A percentile compares a stretch with the other conserved stretches of the same genome.
These are phyloP conservation scores for Cicer judaicum DNA, from an alignment of 306 rosid species.

Conservation along the genomic window DNA sequence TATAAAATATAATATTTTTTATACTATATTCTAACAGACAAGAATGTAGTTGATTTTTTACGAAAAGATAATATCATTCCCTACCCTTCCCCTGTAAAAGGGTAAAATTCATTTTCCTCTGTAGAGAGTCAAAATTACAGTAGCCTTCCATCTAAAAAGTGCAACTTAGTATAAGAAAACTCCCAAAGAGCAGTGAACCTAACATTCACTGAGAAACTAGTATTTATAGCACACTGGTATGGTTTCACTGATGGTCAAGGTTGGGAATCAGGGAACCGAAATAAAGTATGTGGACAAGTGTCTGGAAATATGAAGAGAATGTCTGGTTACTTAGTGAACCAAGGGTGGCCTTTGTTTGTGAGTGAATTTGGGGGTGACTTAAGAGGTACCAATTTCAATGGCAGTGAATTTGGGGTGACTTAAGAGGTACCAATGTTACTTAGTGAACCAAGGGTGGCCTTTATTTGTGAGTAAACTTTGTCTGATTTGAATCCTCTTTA, in stretches of 20 bases:
- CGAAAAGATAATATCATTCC: conserved; percentile 5
- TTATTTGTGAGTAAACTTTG: too few species aligned
- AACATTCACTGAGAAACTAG: conserved; percentile 64
- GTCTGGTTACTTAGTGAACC: conserved; percentile 65
- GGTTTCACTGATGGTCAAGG: conserved; percentile 70
- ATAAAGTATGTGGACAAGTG: conserved; percentile 84
- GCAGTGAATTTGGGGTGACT: too few species aligned
- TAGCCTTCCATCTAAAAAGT: conserved; percentile 19
- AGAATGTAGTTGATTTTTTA: conserved; percentile 12
- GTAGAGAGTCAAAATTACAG: neutral
- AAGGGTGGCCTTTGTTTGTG: conserved; percentile 79
- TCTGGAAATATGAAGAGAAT: conserved; percentile 50
- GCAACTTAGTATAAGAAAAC: neutral
- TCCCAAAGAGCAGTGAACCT: conserved; percentile 52
- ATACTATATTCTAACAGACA: neutral
- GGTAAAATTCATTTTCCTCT: neutral
- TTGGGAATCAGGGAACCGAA: conserved; percentile 74
- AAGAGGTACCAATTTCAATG: conserved; percentile 81
- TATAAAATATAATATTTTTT: too few species aligned
- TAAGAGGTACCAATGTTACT: too few species aligned
- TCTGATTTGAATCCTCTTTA: neutral
- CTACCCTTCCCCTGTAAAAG: neutral
- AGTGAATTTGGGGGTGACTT: conserved; percentile 84
- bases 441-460: too few species aligned
- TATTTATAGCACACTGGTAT: conserved; percentile 83